Conservation (phyloP, 345 rosid genomes). For the Hibiscus trionum region DNA sequence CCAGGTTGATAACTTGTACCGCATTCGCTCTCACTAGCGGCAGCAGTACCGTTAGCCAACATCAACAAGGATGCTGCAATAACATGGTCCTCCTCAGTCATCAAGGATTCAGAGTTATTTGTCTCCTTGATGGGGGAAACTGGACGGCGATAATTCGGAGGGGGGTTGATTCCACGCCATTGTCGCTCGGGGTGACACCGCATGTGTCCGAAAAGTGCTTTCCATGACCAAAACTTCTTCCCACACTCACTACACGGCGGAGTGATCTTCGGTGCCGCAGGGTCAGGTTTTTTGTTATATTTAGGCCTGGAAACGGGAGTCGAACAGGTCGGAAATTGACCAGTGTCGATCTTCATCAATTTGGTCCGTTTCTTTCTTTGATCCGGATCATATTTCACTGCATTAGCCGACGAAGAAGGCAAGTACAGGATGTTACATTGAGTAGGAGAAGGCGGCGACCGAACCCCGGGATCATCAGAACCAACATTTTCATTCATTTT, state of each 20-base stretch:
- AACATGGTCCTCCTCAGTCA: constrained; percentile 58
- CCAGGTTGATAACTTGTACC: neutral
- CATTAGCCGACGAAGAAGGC: constrained; percentile 22
- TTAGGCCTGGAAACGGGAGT: constrained; percentile 28
- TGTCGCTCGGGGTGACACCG: constrained; percentile 92
- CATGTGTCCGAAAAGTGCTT: constrained; percentile 94
- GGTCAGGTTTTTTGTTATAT: constrained; percentile 51
- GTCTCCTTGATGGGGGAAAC: neutral
- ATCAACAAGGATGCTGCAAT: constrained; percentile 58
- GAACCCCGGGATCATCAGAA: constrained; percentile 20
- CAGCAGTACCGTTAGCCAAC: constrained; percentile 29
- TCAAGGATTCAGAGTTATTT: neutral
- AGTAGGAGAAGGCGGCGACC: constrained; percentile 7
- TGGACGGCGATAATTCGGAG: constrained; percentile 25
- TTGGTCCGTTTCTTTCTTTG: constrained; percentile 44
- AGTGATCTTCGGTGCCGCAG: constrained; percentile 33
- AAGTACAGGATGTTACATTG: constrained; percentile 18
- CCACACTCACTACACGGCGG: constrained; percentile 35
- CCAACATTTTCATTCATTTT: constrained; percentile 21
- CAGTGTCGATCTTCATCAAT: constrained; percentile 19
- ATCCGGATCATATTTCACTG: constrained; percentile 21
- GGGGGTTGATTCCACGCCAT: constrained; percentile 76
- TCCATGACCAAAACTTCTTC: constrained; percentile 79
- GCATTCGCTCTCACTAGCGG: neutral
- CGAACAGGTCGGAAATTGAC: constrained; percentile 11